Percentiles rank a stretch among this genome's conserved stretches.
Conservation (phyloP, 305 asterid species). For the Salvia sclarea region DNA sequence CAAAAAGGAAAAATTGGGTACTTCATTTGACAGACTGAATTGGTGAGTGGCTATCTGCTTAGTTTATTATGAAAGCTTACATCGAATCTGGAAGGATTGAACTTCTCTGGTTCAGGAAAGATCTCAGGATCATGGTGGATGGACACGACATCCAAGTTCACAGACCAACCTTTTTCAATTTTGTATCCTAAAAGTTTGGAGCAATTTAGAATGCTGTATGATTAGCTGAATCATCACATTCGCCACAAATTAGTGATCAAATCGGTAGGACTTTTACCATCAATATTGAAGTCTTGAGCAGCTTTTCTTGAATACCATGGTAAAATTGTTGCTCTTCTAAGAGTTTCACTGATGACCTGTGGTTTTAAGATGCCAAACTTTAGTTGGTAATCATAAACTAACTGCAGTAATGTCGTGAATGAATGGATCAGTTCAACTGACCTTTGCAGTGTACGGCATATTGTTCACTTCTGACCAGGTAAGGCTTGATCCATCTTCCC, state of each 20-base stretch:
- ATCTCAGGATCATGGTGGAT: slow-evolving; percentile 72
- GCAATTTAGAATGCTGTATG: slow-evolving; percentile 6
- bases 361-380: slow-evolving; percentile 20
- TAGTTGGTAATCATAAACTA: neutral
- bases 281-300: slow-evolving; percentile 76
- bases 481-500: slow-evolving; percentile 57
- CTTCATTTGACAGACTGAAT: neutral
- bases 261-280: slow-evolving; percentile 47
- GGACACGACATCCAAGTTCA: slow-evolving; percentile 80
- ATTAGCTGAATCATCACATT: neutral
- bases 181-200: slow-evolving; percentile 48
- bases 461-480: slow-evolving; percentile 82
- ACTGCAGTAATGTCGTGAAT: neutral
- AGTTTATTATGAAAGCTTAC: slow-evolving; percentile 41
- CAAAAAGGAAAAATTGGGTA: neutral
- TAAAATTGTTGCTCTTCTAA: slow-evolving; percentile 75
- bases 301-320: slow-evolving; percentile 90
- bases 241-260: slow-evolving; percentile 10
- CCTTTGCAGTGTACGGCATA: slow-evolving; percentile 78
- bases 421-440: slow-evolving; percentile 29
- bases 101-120: slow-evolving; percentile 64
- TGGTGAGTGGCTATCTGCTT: neutral
- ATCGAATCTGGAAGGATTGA: slow-evolving; percentile 75
- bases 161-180: slow-evolving; percentile 75
- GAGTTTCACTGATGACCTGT: slow-evolving; percentile 75